A percentile compares a stretch with the other conserved stretches of the same genome.
phyloP scores from a whole-genome alignment of 2,329 filamentous ascomycete species.

The Aspergillus piperis region DNA sequence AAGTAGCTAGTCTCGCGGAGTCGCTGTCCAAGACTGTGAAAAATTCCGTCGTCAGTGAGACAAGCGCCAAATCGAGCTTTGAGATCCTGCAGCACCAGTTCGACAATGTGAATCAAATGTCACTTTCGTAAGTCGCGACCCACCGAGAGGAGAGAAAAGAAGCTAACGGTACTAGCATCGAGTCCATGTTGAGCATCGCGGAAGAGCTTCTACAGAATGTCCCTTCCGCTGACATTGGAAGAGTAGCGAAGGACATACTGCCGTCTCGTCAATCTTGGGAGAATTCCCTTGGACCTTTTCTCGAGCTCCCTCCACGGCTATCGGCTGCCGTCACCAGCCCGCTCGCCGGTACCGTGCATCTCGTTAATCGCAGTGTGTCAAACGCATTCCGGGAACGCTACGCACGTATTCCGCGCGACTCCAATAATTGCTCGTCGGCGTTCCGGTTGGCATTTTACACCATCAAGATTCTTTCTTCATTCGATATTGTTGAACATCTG shows the following conservation, averaged over 20 bases:
- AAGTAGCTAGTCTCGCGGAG: slow-evolving; percentile 47
- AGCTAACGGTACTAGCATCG: slow-evolving; percentile 49
- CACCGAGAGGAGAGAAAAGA: neutral
- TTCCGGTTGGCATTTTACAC: slow-evolving; percentile 75
- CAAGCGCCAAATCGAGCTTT: slow-evolving; percentile 50
- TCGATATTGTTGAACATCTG: slow-evolving; percentile 36
- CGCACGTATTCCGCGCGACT: slow-evolving; percentile 58
- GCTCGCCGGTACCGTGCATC: slow-evolving; percentile 68
- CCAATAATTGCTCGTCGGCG: slow-evolving; percentile 69
- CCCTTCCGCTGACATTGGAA: slow-evolving; percentile 28
- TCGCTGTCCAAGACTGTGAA: slow-evolving; percentile 38
- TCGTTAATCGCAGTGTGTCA: slow-evolving; percentile 51
- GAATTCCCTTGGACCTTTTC: slow-evolving; percentile 59
- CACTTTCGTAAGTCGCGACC: slow-evolving; percentile 46
- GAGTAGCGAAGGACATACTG: slow-evolving; percentile 53
- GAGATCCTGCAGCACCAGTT: slow-evolving; percentile 57
- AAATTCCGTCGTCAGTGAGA: slow-evolving; percentile 39
- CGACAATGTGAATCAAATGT: slow-evolving; percentile 44
- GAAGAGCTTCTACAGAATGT: slow-evolving; percentile 48
- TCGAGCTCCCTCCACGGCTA: slow-evolving; percentile 43
- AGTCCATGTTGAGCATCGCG: slow-evolving; percentile 58
- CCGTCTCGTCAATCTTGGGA: slow-evolving; percentile 68
- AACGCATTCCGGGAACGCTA: slow-evolving; percentile 25
- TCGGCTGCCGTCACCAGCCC: slow-evolving; percentile 73
- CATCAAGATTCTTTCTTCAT: slow-evolving; percentile 56